These are phyloP conservation scores for Apiospora sp. DNA, from an alignment of 2,329 filamentous ascomycete species.

Conservation along the genomic window DNA sequence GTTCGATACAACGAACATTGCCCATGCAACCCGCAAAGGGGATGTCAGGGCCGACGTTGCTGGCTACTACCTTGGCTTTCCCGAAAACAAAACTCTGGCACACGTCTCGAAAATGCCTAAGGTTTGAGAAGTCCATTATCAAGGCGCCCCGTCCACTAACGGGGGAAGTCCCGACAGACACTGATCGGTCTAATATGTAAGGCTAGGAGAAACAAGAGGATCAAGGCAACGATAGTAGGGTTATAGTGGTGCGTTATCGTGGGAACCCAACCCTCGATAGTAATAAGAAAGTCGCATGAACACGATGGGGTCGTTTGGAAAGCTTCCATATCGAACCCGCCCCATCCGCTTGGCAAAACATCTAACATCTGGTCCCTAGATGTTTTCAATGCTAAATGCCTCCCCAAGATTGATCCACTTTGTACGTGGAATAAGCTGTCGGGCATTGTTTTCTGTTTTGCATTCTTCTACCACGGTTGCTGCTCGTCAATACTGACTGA, in stretches of 20 bases:
- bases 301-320: background rate
- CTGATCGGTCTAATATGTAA: background rate
- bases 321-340: background rate
- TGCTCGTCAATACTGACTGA: background rate
- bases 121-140: background rate
- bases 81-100: conserved; percentile 9
- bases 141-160: background rate
- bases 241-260: background rate
- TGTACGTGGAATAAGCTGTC: background rate
- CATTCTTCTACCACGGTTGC: background rate
- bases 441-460: background rate
- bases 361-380: conserved; percentile 1
- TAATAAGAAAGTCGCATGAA: conserved; percentile 6
- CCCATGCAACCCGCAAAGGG: background rate
- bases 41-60: conserved; percentile 8
- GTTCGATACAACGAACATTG: background rate
- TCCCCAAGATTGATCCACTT: background rate
- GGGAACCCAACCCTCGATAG: background rate
- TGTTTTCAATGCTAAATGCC: background rate
- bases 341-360: conserved; percentile 9
- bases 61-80: background rate
- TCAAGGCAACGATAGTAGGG: background rate
- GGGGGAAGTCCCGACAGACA: background rate
- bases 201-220: background rate
- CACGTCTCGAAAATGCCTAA: conserved; percentile 9